phyloP scores from a whole-genome alignment of 2,329 filamentous ascomycete species.

The Colletotrichum sp. region DNA sequence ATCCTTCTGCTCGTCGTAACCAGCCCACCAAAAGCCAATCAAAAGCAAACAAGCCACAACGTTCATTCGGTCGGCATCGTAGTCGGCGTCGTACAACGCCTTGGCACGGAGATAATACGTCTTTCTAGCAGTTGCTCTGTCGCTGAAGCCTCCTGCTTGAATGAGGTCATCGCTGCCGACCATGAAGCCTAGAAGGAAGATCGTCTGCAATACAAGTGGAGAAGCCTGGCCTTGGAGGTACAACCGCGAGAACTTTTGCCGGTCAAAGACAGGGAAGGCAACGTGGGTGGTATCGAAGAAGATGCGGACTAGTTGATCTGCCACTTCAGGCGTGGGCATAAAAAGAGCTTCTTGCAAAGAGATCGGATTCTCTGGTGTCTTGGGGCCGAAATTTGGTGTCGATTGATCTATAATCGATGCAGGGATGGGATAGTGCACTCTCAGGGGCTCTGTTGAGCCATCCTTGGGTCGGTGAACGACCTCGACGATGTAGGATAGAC shows the following conservation, averaged over 20 bases:
- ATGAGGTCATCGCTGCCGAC: background rate
- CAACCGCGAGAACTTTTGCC: background rate
- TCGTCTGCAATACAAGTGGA: background rate
- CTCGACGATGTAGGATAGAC: background rate
- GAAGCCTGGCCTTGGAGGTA: background rate
- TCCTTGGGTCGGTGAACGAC: background rate
- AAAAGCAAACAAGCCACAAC: background rate
- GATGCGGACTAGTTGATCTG: background rate
- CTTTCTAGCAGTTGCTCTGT: background rate
- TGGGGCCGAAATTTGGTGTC: background rate
- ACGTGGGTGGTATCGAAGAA: background rate
- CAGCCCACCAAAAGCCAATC: conserved; percentile 12
- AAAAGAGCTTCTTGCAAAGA: background rate
- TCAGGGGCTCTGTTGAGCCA: background rate
- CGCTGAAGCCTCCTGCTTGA: background rate
- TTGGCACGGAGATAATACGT: conserved; percentile 7
- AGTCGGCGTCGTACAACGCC: conserved; percentile 12
- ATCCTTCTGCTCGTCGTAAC: conserved; percentile 9
- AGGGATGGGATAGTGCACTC: background rate
- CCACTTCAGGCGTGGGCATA: background rate
- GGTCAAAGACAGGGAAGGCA: background rate
- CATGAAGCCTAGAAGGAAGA: background rate
- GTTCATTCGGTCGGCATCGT: background rate
- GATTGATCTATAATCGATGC: background rate
- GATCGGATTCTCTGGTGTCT: background rate